Evolutionary conservation across 306 rosid genomes (phyloP).

Genomic region (Pterocarpus macrocarpus): DNA sequence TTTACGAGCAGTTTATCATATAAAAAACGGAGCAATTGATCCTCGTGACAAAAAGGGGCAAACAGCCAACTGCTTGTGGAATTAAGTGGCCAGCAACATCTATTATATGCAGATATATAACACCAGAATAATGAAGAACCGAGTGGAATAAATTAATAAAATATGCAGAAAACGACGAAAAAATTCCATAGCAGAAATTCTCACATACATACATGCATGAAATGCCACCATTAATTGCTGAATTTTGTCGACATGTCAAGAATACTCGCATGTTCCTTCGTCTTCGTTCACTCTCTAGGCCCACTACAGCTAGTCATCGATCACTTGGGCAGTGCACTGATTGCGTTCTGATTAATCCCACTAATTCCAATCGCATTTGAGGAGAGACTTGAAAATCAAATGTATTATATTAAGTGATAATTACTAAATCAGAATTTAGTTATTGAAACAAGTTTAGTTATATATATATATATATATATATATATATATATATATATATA

Average conservation of each 20-base stretch:
- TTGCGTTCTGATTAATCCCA: background rate
- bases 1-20: background rate
- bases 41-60: constrained; percentile 4
- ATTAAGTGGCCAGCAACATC: background rate
- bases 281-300: constrained; percentile 14
- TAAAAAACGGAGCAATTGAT: background rate
- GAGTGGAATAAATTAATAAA: constrained; percentile 30
- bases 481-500: too few relatives aligned
- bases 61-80: background rate
- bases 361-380: background rate
- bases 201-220: constrained; percentile 27
- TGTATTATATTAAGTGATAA: too few relatives aligned
- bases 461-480: too few relatives aligned
- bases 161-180: constrained; percentile 29
- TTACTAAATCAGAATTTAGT: too few relatives aligned
- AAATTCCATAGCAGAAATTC: background rate
- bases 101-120: background rate
- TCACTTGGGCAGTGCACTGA: background rate
- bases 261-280: background rate
- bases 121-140: constrained; percentile 22
- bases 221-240: constrained; percentile 30
- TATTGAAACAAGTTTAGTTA: too few relatives aligned
- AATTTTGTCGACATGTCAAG: constrained; percentile 17
- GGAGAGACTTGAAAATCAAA: background rate
- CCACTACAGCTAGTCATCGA: background rate